A percentile compares a stretch with the other conserved stretches of the same genome.
phyloP scores from a whole-genome alignment of 2,329 filamentous ascomycete genomes.

The Fusarium temperatum region DNA sequence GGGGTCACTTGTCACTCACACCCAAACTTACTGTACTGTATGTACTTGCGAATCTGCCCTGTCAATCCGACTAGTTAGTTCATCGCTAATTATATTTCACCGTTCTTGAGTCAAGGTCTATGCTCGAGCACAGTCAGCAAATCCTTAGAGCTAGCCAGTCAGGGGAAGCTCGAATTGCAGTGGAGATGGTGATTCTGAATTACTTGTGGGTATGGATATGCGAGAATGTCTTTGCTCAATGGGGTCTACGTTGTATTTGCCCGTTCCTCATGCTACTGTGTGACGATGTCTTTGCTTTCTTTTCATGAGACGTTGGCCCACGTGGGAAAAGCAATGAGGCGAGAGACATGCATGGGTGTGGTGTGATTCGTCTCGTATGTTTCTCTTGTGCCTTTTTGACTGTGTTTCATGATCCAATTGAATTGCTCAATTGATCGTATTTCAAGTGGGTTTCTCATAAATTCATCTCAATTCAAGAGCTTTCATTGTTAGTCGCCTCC shows the following conservation, averaged over 20 bases:
- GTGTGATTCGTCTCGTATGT: conserved; percentile 7
- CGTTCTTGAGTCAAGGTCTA: conserved; percentile 14
- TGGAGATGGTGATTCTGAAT: conserved; percentile 9
- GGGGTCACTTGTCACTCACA: neutral
- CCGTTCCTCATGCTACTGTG: neutral
- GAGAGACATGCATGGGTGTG: neutral
- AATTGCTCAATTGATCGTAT: conserved; percentile 6
- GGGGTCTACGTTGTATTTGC: neutral
- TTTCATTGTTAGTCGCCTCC: conserved; percentile 6
- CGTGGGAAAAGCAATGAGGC: conserved; percentile 15
- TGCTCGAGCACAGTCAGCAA: neutral
- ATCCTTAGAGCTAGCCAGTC: neutral
- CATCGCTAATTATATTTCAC: conserved; percentile 10
- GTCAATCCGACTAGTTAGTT: conserved; percentile 1
- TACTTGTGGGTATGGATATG: conserved; percentile 10
- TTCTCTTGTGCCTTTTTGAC: neutral
- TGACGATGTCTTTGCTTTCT: conserved; percentile 15
- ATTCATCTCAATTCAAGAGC: neutral
- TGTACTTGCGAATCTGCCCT: neutral
- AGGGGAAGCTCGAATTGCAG: conserved; percentile 12
- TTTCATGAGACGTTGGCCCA: conserved; percentile 9
- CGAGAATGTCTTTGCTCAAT: neutral
- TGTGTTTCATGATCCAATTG: neutral
- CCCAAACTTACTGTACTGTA: neutral
- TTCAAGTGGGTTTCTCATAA: neutral